Base-by-base conservation (phyloP, 257 asterid genomes). In the Jacaranda copaia region DNA sequence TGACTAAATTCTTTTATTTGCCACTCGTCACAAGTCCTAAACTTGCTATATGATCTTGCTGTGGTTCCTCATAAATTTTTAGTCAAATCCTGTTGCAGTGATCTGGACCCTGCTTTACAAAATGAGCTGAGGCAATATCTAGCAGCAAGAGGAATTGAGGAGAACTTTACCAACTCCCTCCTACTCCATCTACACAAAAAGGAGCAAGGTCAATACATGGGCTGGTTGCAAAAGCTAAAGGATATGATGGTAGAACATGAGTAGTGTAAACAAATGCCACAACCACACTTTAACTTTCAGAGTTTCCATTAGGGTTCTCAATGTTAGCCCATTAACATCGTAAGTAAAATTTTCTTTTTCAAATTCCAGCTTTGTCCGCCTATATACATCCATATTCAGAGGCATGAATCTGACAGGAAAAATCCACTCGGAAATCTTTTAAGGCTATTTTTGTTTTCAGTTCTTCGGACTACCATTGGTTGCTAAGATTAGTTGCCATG, bases 171-270 rank as follows among this genome's bases (percentile, higher is more conserved):
- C 5, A 86, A 80, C 83, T 87, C 86, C n/a, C 90, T 95, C 75
- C 79, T 93, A 38, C 82, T 80, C 60, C 89, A 89, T 81, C 80
- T 95, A 52, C 96, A 90, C 84, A 90, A 85, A 61, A 93, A 93
- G 84, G 98, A 92, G 87, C 96, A 93, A 32, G 84, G 76, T 73
- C 97, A 87, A 80, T 95, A 91, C n/a, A 85, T 86, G 77, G 73
- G 72, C 72, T 95, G 98, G 99, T 75, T 95, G 81, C 94, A 87
- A 64, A 95, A 82, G 83, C 82, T 95, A 53, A 84, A 85, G 88
- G 82, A 77, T 55, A 74, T 84, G 79, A 73, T 84, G 76, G 79
- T 40, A 11, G 67, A 79, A 52, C 73, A 49, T 10, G 85, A 83
- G 74, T 78, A 70, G 81, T 56, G 53, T 9, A 40, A 58, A 36